Conservation (phyloP, 305 asterid species). For the Vinca major region DNA sequence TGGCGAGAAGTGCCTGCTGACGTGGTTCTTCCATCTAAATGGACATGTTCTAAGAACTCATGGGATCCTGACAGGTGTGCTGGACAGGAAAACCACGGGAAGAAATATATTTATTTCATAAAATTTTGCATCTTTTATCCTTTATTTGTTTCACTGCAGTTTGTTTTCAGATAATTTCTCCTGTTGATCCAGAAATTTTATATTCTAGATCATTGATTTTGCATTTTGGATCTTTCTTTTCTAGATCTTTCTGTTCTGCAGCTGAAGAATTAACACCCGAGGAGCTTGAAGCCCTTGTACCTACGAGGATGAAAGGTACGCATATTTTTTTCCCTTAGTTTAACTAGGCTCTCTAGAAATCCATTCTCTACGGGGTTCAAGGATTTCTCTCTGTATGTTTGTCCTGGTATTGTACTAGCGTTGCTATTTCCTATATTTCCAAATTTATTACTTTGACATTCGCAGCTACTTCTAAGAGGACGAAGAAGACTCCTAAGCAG, state of each 20-base stretch:
- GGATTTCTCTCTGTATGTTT: neutral
- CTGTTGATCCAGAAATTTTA: neutral
- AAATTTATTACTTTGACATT: constrained; percentile 10
- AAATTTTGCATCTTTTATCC: neutral
- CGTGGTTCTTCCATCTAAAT: constrained; percentile 66
- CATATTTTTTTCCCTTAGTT: constrained; percentile 12
- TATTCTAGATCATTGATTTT: neutral
- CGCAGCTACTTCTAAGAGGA: constrained; percentile 43
- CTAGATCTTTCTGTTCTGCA: constrained; percentile 67
- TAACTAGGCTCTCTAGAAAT: neutral
- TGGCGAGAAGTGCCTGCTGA: constrained; percentile 81
- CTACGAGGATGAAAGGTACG: constrained; percentile 40
- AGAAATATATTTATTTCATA: neutral
- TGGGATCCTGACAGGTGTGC: constrained; percentile 69
- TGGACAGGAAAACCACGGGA: neutral
- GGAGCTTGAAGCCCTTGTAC: constrained; percentile 47
- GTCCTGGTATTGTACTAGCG: neutral
- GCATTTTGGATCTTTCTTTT: constrained; percentile 13
- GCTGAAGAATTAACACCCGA: constrained; percentile 55
- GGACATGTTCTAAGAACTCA: constrained; percentile 70
- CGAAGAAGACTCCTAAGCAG: constrained; percentile 31
- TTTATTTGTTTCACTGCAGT: neutral
- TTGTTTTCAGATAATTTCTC: neutral
- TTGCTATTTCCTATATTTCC: neutral
- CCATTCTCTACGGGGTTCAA: neutral